Percentiles rank a stretch among this genome's conserved stretches.
Evolutionary conservation across 768 basidiomycete genomes (phyloP).

Genomic region (Trametes meyenii): DNA sequence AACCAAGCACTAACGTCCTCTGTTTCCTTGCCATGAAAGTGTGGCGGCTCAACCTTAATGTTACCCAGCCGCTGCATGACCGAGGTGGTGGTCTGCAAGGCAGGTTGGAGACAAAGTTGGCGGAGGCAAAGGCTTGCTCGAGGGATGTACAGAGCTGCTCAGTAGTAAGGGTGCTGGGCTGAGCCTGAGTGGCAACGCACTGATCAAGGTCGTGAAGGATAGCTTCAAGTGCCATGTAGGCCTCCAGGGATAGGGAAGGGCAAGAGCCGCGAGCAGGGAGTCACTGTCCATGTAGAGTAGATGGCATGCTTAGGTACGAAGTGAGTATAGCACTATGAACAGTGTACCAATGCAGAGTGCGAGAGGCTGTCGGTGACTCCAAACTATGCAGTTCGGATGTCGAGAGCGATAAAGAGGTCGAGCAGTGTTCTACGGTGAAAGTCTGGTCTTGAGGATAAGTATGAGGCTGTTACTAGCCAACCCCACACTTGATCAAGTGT

Average conservation of each 20-base stretch:
- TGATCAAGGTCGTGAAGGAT: conserved; percentile 7
- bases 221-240: neutral
- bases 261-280: neutral
- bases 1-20: conserved; percentile 12
- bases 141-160: neutral
- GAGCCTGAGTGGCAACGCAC: neutral
- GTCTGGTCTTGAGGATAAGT: neutral
- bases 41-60: conserved; percentile 6
- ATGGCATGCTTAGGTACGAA: neutral
- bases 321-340: neutral
- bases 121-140: neutral
- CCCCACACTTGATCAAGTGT: conserved; percentile 15
- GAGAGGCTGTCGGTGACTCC: neutral
- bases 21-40: conserved; percentile 5
- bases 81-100: neutral
- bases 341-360: conserved; percentile 6
- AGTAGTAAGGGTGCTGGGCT: neutral
- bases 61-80: neutral
- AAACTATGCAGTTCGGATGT: neutral
- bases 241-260: neutral
- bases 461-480: neutral
- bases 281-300: neutral
- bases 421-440: neutral
- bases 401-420: neutral
- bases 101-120: neutral